phyloP scores from a whole-genome alignment of 352 stramenopile species.

The Phytophthora aleatoria region DNA sequence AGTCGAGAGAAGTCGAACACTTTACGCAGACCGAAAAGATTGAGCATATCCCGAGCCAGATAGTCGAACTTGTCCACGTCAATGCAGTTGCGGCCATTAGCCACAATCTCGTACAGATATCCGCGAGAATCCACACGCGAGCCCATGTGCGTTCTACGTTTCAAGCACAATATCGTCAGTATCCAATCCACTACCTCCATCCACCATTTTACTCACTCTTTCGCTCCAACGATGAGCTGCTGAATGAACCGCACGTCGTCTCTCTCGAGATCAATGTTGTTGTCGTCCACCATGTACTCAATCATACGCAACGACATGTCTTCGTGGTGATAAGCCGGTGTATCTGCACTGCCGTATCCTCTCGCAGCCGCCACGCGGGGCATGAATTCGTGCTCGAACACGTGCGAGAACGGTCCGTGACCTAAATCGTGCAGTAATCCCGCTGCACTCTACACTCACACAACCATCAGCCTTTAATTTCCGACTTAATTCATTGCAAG shows the following conservation, averaged over 20 bases:
- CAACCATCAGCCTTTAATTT: constrained; percentile 1
- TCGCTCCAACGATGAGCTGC: constrained; percentile 81
- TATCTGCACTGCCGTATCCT: constrained; percentile 30
- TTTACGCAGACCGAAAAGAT: constrained; percentile 82
- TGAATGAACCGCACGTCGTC: constrained; percentile 79
- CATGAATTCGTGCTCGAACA: constrained; percentile 95
- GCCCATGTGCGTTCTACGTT: constrained; percentile 49
- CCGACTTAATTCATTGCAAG: neutral
- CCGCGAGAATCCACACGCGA: constrained; percentile 57
- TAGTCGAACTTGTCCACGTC: constrained; percentile 95
- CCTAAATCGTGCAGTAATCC: constrained; percentile 89
- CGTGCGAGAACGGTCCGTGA: constrained; percentile 96
- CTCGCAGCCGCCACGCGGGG: constrained; percentile 44
- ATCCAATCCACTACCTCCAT: constrained; percentile 1
- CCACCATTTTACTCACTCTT: constrained; percentile 45
- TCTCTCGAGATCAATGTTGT: constrained; percentile 76
- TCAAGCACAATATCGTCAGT: constrained; percentile 6
- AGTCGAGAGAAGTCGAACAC: constrained; percentile 80
- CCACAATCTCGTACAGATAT: constrained; percentile 92
- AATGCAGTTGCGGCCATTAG: constrained; percentile 90
- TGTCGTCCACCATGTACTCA: constrained; percentile 81
- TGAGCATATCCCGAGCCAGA: constrained; percentile 85
- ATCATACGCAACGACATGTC: constrained; percentile 84
- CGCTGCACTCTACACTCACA: constrained; percentile 55
- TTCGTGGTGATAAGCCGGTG: constrained; percentile 73